These are phyloP conservation scores for Podaxis sp. DNA, from an alignment of 768 basidiomycete genomes.

Conservation along the genomic window DNA sequence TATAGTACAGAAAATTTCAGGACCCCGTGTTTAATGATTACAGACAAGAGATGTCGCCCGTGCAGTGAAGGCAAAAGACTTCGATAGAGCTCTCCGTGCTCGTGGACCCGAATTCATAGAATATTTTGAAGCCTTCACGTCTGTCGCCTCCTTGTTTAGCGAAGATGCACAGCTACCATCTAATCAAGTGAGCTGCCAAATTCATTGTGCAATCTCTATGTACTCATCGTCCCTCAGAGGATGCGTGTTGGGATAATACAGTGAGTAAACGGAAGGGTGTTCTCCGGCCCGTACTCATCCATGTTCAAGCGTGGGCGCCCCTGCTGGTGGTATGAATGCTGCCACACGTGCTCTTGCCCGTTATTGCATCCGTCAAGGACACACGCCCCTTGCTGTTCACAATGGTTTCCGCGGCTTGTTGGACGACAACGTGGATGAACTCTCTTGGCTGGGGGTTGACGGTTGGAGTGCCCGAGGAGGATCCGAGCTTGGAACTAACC, in stretches of 20 bases:
- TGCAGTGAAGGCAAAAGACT: slow-evolving; percentile 82
- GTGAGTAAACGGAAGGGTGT: slow-evolving; percentile 44
- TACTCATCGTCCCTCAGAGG: slow-evolving; percentile 42
- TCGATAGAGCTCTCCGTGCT: slow-evolving; percentile 81
- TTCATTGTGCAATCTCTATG: background rate
- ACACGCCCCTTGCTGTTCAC: slow-evolving; percentile 88
- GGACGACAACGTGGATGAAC: slow-evolving; percentile 81
- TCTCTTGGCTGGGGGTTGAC: slow-evolving; percentile 96
- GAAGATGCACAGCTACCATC: slow-evolving; percentile 49
- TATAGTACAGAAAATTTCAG: background rate
- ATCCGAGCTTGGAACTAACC: slow-evolving; percentile 97
- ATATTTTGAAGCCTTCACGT: slow-evolving; percentile 80
- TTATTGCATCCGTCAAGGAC: slow-evolving; percentile 90
- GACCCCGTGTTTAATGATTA: slow-evolving; percentile 6
- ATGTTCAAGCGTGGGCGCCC: slow-evolving; percentile 81
- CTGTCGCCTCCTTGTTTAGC: slow-evolving; percentile 63
- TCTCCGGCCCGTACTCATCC: background rate
- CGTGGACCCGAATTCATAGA: slow-evolving; percentile 93
- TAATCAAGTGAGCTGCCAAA: slow-evolving; percentile 37
- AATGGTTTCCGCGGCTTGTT: slow-evolving; percentile 96
- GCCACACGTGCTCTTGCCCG: slow-evolving; percentile 93
- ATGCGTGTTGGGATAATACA: slow-evolving; percentile 84
- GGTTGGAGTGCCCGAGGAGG: slow-evolving; percentile 96
- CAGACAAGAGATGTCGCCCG: slow-evolving; percentile 86
- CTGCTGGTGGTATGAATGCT: slow-evolving; percentile 98